phyloP scores from a whole-genome alignment of 768 basidiomycete species.

The Leccinum broughii region DNA sequence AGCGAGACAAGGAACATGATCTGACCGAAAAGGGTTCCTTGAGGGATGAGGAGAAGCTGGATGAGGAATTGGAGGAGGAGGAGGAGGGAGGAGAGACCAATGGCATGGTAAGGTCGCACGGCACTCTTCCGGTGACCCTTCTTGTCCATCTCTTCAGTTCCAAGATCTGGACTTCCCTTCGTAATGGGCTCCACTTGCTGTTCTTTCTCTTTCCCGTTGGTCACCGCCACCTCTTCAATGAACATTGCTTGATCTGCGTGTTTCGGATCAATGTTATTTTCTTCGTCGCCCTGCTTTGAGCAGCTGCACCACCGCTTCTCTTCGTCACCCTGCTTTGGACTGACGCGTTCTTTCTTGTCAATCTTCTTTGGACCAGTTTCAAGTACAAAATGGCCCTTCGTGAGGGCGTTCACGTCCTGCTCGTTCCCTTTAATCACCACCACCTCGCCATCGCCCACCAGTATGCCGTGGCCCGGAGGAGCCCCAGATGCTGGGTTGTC shows the following conservation, averaged over 20 bases:
- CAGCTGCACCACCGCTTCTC: not conserved
- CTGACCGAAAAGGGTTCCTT: constrained; percentile 36
- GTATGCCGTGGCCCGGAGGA: constrained; percentile 34
- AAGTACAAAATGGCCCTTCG: constrained; percentile 31
- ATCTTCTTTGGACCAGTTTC: not conserved
- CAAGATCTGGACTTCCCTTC: not conserved
- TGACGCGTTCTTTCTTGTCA: not conserved
- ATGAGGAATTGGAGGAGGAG: constrained; percentile 33
- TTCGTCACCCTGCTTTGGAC: not conserved
- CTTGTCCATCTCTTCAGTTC: not conserved
- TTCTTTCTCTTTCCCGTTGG: not conserved
- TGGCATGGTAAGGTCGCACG: constrained; percentile 9
- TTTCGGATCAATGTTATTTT: not conserved
- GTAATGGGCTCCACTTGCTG: not conserved
- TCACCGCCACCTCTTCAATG: not conserved
- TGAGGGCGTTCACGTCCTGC: constrained; percentile 29
- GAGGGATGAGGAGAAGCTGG: constrained; percentile 37
- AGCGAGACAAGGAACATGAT: constrained; percentile 35
- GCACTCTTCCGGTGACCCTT: not conserved
- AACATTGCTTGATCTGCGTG: not conserved
- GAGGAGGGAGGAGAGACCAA: constrained; percentile 30
- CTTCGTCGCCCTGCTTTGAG: not conserved
- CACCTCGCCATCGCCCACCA: constrained; percentile 19
- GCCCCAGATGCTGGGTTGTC: constrained; percentile 16
- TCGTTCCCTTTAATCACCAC: constrained; percentile 32